A percentile compares a stretch with the other conserved stretches of the same genome.
These are phyloP conservation scores for Cyberlindnera mrakii DNA, from an alignment of 805 yeast genomes.

Conservation along the genomic window DNA sequence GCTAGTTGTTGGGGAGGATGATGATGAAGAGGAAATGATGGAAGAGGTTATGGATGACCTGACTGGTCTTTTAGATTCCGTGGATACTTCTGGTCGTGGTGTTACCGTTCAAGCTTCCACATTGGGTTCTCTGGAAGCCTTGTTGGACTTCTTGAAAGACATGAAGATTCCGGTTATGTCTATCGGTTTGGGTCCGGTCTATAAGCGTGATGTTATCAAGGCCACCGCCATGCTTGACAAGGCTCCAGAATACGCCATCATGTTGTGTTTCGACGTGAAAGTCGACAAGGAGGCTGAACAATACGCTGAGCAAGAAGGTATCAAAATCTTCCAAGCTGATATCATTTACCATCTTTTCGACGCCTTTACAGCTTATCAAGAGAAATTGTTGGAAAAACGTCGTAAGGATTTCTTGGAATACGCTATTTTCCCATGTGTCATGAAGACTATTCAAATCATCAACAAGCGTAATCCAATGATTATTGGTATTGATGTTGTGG, in stretches of 20 bases:
- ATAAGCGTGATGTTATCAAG: constrained; percentile 96
- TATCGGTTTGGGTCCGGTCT: constrained; percentile 96
- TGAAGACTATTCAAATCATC: constrained; percentile 91
- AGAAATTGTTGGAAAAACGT: constrained; percentile 79
- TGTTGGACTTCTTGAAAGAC: constrained; percentile 92
- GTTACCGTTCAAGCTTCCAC: constrained; percentile 98
- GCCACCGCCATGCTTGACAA: constrained; percentile 95
- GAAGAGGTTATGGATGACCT: constrained; percentile 99
- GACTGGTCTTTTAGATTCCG: constrained; percentile 89
- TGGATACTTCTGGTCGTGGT: constrained; percentile 93
- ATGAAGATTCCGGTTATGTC: constrained; percentile 99
- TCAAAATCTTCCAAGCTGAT: constrained; percentile 92
- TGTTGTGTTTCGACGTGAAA: constrained; percentile 97
- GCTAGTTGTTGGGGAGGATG: constrained; percentile 92
- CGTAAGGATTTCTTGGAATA: constrained; percentile 81
- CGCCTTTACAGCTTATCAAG: constrained; percentile 88
- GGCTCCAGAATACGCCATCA: constrained; percentile 93
- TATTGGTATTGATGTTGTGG: constrained; percentile 95
- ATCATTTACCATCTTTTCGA: constrained; percentile 96
- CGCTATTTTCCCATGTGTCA: constrained; percentile 93
- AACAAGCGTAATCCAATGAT: constrained; percentile 99
- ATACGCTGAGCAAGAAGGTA: constrained; percentile 89
- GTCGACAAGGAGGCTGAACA: constrained; percentile 98
- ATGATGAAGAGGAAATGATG: constrained; percentile 95
- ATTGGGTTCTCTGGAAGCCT: constrained; percentile 95